Evolutionary conservation across 2,329 filamentous ascomycete species (phyloP), one percentile per base, ranked within the genome.

Genomic region (Aspergillus melleus): DNA sequence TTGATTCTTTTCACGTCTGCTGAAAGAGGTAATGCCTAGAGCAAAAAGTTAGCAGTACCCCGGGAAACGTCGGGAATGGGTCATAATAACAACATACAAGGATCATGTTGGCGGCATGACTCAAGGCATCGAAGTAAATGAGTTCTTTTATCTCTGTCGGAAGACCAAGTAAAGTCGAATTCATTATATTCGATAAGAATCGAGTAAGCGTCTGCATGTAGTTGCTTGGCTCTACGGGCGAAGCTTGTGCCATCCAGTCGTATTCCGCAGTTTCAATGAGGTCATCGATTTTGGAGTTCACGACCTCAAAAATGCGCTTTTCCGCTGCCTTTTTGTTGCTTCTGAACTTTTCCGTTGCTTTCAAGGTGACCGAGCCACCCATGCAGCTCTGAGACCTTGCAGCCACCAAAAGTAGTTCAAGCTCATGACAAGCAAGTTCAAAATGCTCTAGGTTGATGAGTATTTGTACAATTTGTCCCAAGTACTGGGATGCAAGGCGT

Each of bases 221-320:
- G 66, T 89, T 93, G 74, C 90, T 95, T 1, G 93, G 91, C 68
- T 95, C 90, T 0, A 81, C 80, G 19, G 88, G 86, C 24, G 86
- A 79, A 6, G 82, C 85, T 4, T 83, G 81, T 8, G 84, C 81
- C 76, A 84, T 86, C 85, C 95, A 99, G 74, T 98, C 92, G 73
- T 99, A 99, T 77, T 99, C 95, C 32, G 95, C 94, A 0, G 93
- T 98, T 69, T 97, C 94, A 57, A 99, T 90, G 11, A 99, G 84
- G 73, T 99, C 95, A 71, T 98, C 94, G 68, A 99, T 98, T 80
- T 99, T 99, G 59, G 91, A 96, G 78, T 99, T 98, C 64, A 99
- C 95, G 0, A 99, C 85, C 77, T 99, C 96, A 72, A 99, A 99
- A 59, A 99, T 98, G 36, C 96, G 90, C 78, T 97, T 96, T 73